A percentile compares a stretch with the other conserved stretches of the same genome.
Evolutionary conservation across 139 green algal genomes (phyloP).

Genomic region (Chlamydomonas schloesseri): DNA sequence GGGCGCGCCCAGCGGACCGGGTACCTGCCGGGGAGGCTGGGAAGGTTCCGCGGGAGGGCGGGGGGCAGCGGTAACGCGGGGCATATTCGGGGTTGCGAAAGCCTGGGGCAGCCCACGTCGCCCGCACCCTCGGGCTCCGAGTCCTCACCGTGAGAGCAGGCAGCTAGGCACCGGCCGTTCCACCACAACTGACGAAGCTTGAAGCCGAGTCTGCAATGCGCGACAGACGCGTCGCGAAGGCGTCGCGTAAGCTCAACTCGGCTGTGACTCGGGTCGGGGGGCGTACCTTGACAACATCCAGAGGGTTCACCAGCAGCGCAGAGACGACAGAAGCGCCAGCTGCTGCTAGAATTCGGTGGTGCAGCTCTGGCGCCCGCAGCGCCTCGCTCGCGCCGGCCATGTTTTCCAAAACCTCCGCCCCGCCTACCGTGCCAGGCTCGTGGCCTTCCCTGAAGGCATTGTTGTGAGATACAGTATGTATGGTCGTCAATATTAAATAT

Average conservation of each 20-base stretch:
- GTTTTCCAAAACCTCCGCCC: too few relatives aligned
- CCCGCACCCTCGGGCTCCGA: too few relatives aligned
- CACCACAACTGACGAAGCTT: constrained; percentile 6
- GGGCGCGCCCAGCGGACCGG: constrained; percentile 13
- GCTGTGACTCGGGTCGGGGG: too few relatives aligned
- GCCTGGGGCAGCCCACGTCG: not conserved
- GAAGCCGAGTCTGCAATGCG: constrained; percentile 5
- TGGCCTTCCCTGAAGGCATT: too few relatives aligned
- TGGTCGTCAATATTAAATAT: too few relatives aligned
- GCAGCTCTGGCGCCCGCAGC: constrained; percentile 5
- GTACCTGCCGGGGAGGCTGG: constrained; percentile 1
- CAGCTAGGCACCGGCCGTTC: constrained; percentile 22
- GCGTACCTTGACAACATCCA: constrained; percentile 93
- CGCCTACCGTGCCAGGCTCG: too few relatives aligned
- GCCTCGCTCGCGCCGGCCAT: not conserved
- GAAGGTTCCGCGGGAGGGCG: not conserved
- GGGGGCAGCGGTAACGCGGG: not conserved
- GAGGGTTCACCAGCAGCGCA: constrained; percentile 82
- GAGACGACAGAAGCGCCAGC: constrained; percentile 75
- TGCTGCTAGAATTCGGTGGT: constrained; percentile 61
- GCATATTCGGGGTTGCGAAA: too few relatives aligned
- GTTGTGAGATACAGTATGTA: too few relatives aligned
- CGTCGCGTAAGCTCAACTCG: too few relatives aligned
- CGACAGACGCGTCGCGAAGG: not conserved
- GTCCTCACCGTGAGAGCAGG: constrained; percentile 23